phyloP scores from a whole-genome alignment of 164 flowering plant genomes.

The Brasenia schreberi region DNA sequence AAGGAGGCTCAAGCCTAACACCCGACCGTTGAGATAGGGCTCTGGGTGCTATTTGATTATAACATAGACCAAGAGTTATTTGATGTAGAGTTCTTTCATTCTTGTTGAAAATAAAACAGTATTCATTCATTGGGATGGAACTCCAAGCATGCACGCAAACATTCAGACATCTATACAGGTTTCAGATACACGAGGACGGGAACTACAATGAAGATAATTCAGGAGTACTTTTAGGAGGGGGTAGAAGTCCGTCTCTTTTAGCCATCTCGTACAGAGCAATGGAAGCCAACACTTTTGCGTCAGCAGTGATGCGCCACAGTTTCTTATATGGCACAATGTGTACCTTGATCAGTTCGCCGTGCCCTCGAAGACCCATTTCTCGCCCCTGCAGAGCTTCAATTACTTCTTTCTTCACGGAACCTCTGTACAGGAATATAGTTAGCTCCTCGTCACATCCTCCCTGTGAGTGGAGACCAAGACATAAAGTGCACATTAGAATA shows the following conservation, averaged over 20 bases:
- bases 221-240: neutral
- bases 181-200: too few relatives aligned
- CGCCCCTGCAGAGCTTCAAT: conserved; percentile 64
- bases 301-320: conserved; percentile 77
- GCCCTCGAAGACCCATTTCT: conserved; percentile 81
- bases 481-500: neutral
- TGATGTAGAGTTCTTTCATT: too few relatives aligned
- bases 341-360: conserved; percentile 83
- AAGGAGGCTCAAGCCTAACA: too few relatives aligned
- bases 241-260: conserved; percentile 44
- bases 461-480: conserved; percentile 16
- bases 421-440: conserved; percentile 56
- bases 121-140: too few relatives aligned
- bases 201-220: neutral
- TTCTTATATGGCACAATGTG: conserved; percentile 61
- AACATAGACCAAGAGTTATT: too few relatives aligned
- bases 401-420: conserved; percentile 32
- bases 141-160: too few relatives aligned
- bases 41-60: too few relatives aligned
- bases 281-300: conserved; percentile 61
- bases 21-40: too few relatives aligned
- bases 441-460: conserved; percentile 96
- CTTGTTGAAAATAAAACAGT: too few relatives aligned
- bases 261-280: conserved; percentile 85
- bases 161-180: too few relatives aligned